Percentiles rank a stretch among this genome's conserved stretches.
phyloP scores from a whole-genome alignment of 192 early-diverging fungal species.

The Coemansia aciculifera region DNA sequence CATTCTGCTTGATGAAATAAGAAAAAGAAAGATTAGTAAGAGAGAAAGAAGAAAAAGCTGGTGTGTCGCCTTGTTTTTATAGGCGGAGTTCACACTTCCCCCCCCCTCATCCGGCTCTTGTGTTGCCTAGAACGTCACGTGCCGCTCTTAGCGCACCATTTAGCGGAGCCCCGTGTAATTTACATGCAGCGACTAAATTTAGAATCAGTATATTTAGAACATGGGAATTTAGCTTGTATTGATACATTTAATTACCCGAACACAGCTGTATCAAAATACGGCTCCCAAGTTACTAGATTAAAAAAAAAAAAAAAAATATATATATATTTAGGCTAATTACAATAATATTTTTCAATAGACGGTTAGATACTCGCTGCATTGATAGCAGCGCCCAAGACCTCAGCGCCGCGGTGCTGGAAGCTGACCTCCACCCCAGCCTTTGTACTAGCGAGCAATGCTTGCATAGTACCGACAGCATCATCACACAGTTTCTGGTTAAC shows the following conservation, averaged over 20 bases:
- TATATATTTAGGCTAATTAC: not conserved
- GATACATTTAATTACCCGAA: too few relatives aligned
- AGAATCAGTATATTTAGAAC: too few relatives aligned
- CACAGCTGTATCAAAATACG: too few relatives aligned
- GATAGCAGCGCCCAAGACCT: conserved; percentile 36
- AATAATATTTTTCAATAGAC: not conserved
- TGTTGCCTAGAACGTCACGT: not conserved
- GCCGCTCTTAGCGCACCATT: not conserved
- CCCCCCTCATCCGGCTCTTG: not conserved
- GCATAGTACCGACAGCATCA: conserved; percentile 18
- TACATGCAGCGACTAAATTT: too few relatives aligned
- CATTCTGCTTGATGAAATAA: not conserved
- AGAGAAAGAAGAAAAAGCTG: not conserved
- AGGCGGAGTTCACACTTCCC: not conserved
- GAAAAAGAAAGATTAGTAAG: not conserved
- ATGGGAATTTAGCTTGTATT: too few relatives aligned
- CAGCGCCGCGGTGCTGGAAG: conserved; percentile 22
- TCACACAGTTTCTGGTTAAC: conserved; percentile 15
- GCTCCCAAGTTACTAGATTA: too few relatives aligned
- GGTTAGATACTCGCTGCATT: conserved; percentile 25
- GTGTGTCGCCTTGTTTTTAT: not conserved
- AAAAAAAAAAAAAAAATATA: not conserved
- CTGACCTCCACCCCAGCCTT: not conserved
- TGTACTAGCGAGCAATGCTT: not conserved
- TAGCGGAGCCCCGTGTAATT: too few relatives aligned